phyloP scores from a whole-genome alignment of 2,329 filamentous ascomycete species.

The Macroventuria anomochaeta region DNA sequence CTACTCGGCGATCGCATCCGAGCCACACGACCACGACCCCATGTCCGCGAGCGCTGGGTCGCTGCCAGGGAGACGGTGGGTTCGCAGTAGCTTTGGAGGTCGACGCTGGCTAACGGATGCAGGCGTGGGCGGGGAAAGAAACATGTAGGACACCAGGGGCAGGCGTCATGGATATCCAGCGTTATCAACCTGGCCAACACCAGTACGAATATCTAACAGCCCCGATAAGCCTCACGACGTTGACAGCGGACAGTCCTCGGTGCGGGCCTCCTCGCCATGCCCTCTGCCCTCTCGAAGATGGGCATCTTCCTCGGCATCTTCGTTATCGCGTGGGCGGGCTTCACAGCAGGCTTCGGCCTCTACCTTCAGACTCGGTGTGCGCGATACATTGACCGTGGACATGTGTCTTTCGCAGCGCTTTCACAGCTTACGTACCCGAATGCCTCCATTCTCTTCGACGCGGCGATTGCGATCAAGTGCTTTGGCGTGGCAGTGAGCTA shows the following conservation, averaged over 20 bases:
- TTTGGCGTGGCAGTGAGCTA: slow-evolving; percentile 98
- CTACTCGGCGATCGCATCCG: slow-evolving; percentile 54
- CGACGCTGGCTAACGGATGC: slow-evolving; percentile 29
- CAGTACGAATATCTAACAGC: slow-evolving; percentile 63
- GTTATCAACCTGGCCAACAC: slow-evolving; percentile 97
- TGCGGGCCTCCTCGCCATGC: slow-evolving; percentile 93
- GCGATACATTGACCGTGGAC: slow-evolving; percentile 87
- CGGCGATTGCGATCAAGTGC: slow-evolving; percentile 95
- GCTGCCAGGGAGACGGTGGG: slow-evolving; percentile 47
- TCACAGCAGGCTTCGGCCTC: slow-evolving; percentile 88
- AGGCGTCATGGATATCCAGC: slow-evolving; percentile 88
- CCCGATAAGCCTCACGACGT: neutral
- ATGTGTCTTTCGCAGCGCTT: slow-evolving; percentile 92
- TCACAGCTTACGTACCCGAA: slow-evolving; percentile 97
- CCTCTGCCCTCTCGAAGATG: slow-evolving; percentile 94
- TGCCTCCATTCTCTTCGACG: slow-evolving; percentile 92
- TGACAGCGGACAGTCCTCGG: slow-evolving; percentile 73
- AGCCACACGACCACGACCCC: slow-evolving; percentile 48
- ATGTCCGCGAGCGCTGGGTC: slow-evolving; percentile 53
- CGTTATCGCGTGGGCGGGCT: slow-evolving; percentile 88
- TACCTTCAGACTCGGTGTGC: slow-evolving; percentile 95
- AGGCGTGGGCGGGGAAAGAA: slow-evolving; percentile 70
- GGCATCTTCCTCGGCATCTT: slow-evolving; percentile 84
- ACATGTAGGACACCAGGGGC: slow-evolving; percentile 70
- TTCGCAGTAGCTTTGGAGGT: neutral